Evolutionary conservation across 176 grass and related monocot species (phyloP).

Genomic region (Puccinellia tenuiflora): DNA sequence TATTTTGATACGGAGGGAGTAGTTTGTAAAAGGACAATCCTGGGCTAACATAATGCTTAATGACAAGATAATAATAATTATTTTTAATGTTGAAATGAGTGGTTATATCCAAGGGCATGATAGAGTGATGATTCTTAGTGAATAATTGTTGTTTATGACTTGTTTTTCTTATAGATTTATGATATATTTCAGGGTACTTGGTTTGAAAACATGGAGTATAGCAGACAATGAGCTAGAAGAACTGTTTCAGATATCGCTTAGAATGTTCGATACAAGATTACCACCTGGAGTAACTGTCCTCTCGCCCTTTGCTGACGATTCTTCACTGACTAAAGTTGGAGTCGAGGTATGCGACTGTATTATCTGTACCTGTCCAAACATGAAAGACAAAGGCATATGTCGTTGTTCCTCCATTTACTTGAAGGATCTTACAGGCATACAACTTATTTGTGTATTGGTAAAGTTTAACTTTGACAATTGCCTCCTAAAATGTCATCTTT

Average conservation of each 20-base stretch:
- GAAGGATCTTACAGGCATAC: background rate
- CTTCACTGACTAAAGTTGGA: conserved; percentile 66
- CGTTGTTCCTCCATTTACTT: conserved; percentile 6
- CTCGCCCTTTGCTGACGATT: conserved; percentile 78
- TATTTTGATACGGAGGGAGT: too few species aligned
- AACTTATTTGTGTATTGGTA: background rate
- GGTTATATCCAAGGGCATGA: background rate
- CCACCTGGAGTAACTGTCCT: conserved; percentile 78
- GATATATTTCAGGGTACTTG: conserved; percentile 70
- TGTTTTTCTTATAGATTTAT: background rate
- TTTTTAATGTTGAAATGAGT: background rate
- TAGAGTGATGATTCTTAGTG: background rate
- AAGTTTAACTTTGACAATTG: conserved; percentile 3
- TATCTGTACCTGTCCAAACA: background rate
- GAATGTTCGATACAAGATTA: conserved; percentile 96
- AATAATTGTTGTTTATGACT: background rate
- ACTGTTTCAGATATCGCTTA: conserved; percentile 56
- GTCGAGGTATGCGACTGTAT: conserved; percentile 51
- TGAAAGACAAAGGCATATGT: background rate
- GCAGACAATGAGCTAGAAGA: conserved; percentile 60
- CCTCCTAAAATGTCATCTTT: background rate
- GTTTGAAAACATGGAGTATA: conserved; percentile 61
- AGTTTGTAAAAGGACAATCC: background rate
- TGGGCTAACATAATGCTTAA: background rate
- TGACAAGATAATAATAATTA: background rate